Base-by-base conservation (phyloP, 345 rosid species). In the Xanthoceras sorbifolium region DNA sequence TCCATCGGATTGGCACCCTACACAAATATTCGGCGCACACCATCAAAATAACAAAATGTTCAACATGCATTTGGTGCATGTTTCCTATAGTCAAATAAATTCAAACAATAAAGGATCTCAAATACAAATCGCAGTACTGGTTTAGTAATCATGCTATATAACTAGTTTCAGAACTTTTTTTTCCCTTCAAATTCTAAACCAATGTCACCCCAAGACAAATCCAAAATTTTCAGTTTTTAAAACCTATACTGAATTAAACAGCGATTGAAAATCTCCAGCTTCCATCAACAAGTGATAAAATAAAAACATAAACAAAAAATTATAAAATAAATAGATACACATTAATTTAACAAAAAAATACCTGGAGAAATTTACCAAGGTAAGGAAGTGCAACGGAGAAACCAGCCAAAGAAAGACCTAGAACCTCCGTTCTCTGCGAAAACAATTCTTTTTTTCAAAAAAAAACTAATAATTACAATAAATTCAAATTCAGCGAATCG, bases 361-460 rank as follows among this genome's bases (percentile, higher is more conserved):
- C 96, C 90, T 87, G 89, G 22, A 93, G 97, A 72, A 93, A 91
- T 50, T 89, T 91, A 59, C 96, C 97, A 76, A 91, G 60, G 85
- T 85, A 90, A 52, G 96, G 97, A 67, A 91, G 87, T 55, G 89
- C 82, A 15, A 85, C 68, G 3, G 96, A 90, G 76, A 91, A 93
- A 61, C 91, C 93, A 72, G 92, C 93, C 42, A 93, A 69, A 67
- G 91, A 85, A 76, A 89, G 83, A 5, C 96, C 97, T 81, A 93
- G 71, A 66, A 82, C 93, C 81, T 90, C 96, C 59, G 94, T 84
- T 84, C 93, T 91, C 96, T 93, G 57, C 48, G 15, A 50, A 32
- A 71, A 72, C 69, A 75, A 42, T 26, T 17, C 15, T 50, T 4
- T 50, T 14, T 48, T 48, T 48, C 6, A 20, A 25, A n/a, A 28